Evolutionary conservation across 495 filamentous ascomycete species (phyloP).

Genomic region (Talaromyces borbonicus): DNA sequence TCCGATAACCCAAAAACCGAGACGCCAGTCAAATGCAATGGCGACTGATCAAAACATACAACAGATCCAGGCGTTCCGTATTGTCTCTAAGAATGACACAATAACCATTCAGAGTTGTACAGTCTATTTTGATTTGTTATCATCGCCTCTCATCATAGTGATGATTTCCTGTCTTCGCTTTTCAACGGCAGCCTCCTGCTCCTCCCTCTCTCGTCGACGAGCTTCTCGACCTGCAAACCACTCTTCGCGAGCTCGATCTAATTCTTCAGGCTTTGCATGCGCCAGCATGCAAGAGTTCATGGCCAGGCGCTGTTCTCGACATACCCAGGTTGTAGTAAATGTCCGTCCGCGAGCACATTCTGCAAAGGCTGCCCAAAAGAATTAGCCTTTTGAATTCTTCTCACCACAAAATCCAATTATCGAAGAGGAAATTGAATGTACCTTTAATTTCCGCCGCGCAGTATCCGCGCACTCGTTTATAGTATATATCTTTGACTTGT

Average conservation of each 20-base stretch:
- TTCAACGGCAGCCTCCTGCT: slow-evolving; percentile 41
- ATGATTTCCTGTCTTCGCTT: slow-evolving; percentile 37
- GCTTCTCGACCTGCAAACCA: slow-evolving; percentile 74
- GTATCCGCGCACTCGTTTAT: slow-evolving; percentile 68
- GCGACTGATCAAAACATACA: no score
- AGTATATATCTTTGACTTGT: slow-evolving; percentile 82
- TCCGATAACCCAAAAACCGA: no score
- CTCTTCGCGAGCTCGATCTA: slow-evolving; percentile 83
- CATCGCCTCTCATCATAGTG: slow-evolving; percentile 47
- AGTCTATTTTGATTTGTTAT: slow-evolving; percentile 23
- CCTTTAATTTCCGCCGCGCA: slow-evolving; percentile 85
- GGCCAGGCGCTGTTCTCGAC: slow-evolving; percentile 60
- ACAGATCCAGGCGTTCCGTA: no score
- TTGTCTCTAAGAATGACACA: no score
- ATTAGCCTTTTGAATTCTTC: not conserved
- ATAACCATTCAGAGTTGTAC: no score
- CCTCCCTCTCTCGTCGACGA: slow-evolving; percentile 51
- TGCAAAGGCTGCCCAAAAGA: slow-evolving; percentile 59
- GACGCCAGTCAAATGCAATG: no score
- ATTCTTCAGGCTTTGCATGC: slow-evolving; percentile 73
- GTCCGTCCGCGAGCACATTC: slow-evolving; percentile 80
- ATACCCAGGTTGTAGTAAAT: slow-evolving; percentile 73
- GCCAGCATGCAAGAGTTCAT: slow-evolving; percentile 93
- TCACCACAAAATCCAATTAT: not conserved
- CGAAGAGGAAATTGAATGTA: slow-evolving; percentile 27